Evolutionary conservation across 805 yeast species (phyloP), one percentile per base, ranked within the genome.

Genomic region (Saccharomycopsis schoenii): DNA sequence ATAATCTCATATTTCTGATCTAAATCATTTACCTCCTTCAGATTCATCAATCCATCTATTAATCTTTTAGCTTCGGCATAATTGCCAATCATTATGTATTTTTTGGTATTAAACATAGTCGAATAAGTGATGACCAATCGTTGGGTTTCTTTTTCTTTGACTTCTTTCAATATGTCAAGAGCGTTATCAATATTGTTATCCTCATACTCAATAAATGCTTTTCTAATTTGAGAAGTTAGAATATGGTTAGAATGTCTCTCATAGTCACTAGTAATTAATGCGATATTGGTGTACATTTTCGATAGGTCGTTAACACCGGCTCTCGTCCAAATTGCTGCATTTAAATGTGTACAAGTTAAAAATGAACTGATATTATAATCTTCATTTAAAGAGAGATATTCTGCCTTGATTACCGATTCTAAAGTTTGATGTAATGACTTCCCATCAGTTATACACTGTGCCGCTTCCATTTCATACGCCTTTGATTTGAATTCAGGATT

Each of bases 391-490:
- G 86, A 74, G 10, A 85, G 74, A 65, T 79, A 83, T 1, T 76
- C 73, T 0, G 88, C 81, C 65, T 83, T 83, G 15, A 80, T 76
- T 9, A 83, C 68, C 54, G 88, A 81, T 65, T 85, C 89, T 39
- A 83, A 67, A 12, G 81, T 77, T 6, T 70, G 71, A 9, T 70
- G 68, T 54, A 82, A 69, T 1, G 80, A 71, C 0, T 76, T 79
- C 8, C 87, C 85, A 65, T 78, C 81, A 55, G 80, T 68, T 70
- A 85, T 73, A 39, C 78, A 65, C 62, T 83, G 81, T 1, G 81
- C 69, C 0, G 87, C 81, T 66, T 87, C 90, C 64, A 83, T 83
- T 65, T 84, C 84, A 68, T 81, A 85, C 10, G 89, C 84, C 68
- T 82, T 77, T 1, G 92, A 81, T 60, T 72, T 70, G n/a, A 74